These are phyloP conservation scores for Colletotrichum sp. DNA, from an alignment of 2,329 filamentous ascomycete genomes.

Conservation along the genomic window DNA sequence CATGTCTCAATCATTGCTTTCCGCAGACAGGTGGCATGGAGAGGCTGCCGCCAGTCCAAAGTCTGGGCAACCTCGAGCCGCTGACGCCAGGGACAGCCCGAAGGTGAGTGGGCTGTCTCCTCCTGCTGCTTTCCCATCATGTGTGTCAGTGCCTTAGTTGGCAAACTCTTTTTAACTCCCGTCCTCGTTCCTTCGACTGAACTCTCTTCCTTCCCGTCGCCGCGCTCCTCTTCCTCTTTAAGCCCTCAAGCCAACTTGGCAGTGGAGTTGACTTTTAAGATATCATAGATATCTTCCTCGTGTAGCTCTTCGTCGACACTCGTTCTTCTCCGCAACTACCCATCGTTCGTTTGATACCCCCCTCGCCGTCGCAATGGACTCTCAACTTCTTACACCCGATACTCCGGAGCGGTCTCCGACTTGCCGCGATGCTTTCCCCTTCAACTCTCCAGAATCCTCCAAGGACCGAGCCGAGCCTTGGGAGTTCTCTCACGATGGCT, in stretches of 20 bases:
- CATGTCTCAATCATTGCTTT: conserved; percentile 16
- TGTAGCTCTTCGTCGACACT: neutral
- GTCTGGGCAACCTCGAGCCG: conserved; percentile 12
- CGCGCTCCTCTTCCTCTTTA: conserved; percentile 3
- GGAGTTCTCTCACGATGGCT: conserved; percentile 11
- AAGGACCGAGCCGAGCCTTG: neutral
- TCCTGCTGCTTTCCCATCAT: conserved; percentile 9
- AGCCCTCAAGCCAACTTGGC: neutral
- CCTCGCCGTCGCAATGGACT: conserved; percentile 5
- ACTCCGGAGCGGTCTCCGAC: conserved; percentile 14
- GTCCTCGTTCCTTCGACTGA: neutral
- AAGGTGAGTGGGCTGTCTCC: conserved; percentile 13
- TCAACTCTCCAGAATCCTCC: neutral
- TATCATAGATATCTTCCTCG: conserved; percentile 3
- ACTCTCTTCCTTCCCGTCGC: neutral
- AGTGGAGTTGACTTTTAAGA: conserved; percentile 13
- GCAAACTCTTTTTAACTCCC: conserved; percentile 18
- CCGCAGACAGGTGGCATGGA: neutral
- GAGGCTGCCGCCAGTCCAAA: neutral
- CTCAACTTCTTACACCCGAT: conserved; percentile 13
- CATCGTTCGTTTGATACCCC: conserved; percentile 1
- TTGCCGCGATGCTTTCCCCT: conserved; percentile 1
- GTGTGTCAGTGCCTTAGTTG: conserved; percentile 17
- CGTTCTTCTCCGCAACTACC: neutral
- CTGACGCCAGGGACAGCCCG: conserved; percentile 1